Base-by-base conservation (phyloP, 2,329 filamentous ascomycete genomes). In the Botrytis cinerea region DNA sequence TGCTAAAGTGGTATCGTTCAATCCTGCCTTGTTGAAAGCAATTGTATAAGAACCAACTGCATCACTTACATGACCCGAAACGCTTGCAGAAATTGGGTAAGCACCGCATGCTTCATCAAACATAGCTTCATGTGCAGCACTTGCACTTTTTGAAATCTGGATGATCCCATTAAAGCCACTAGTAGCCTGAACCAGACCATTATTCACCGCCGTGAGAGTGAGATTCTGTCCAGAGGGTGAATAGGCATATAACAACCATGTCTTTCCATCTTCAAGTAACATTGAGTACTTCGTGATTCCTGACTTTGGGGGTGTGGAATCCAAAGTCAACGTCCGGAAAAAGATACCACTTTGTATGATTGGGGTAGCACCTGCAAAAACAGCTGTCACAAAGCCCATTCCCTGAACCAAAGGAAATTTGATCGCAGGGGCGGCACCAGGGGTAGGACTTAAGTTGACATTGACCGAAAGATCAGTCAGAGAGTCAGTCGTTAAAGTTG, bases 331-430 rank as follows among this genome's bases (percentile, higher is more conserved):
- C 28, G 87, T 89, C 73, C 87, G 86, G 84, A 95, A 97, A 74
- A 91, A 92, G 2, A 96, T 87, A 1, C 89, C 90, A 35, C 91
- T 92, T 77, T 95, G 90, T 61, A 98, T 86, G 6, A 91, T 80
- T 0, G 95, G 95, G 12, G 89, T 90, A 0, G 89, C 86, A 45
- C 90, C 89, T 71, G 86, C 86, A 82, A 95, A 98, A 28, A 92
- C 82, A 0, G 87, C 95, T 7, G 95, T 98, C 28, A 97, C 85
- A 78, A 94, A 97, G 0, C 89, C 91, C 90, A 97, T 96, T 18
- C 96, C 96, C 80, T 98, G 95, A 0, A 97, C 90, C 12, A 98
- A 80, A 0, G 95, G 94, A 76, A 97, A 94, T 0, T 89, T 91
- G 32, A 98, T 87, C 1, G 87, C 85, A 0, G 91, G 87, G 1